phyloP scores from a whole-genome alignment of 1,284 basidiomycete genomes.

The Fomes fomentarius region DNA sequence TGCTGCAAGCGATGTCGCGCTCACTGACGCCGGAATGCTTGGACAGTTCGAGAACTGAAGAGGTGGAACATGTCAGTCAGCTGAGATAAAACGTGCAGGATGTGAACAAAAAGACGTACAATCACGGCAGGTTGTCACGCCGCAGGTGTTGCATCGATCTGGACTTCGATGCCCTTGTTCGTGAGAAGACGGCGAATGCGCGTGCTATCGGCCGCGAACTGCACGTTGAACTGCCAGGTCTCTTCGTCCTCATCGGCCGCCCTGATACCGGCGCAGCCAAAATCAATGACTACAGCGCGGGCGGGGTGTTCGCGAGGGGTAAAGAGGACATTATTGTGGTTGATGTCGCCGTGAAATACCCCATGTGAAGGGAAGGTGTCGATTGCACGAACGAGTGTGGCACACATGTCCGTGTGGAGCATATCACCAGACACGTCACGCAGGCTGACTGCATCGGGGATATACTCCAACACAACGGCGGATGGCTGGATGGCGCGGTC shows the following conservation, averaged over 20 bases:
- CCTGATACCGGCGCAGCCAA: not conserved
- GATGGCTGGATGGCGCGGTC: constrained; percentile 4
- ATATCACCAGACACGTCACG: not conserved
- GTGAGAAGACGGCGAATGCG: not conserved
- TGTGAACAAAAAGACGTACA: not conserved
- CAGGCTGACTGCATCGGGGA: constrained; percentile 11
- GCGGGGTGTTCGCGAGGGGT: not conserved
- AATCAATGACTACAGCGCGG: constrained; percentile 9
- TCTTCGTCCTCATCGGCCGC: constrained; percentile 5
- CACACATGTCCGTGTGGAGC: not conserved
- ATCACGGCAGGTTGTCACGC: not conserved
- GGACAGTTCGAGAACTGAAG: too few relatives aligned
- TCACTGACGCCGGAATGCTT: too few relatives aligned
- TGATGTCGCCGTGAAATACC: constrained; percentile 5
- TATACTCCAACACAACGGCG: constrained; percentile 12
- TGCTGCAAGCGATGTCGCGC: too few relatives aligned
- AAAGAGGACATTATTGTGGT: constrained; percentile 7
- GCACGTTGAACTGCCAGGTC: not conserved
- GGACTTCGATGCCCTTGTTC: not conserved
- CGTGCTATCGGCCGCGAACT: not conserved
- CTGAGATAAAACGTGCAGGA: too few relatives aligned
- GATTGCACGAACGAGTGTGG: not conserved
- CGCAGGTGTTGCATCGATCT: not conserved
- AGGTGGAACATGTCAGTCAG: too few relatives aligned
- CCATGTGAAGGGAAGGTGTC: constrained; percentile 1